Evolutionary conservation across 2,329 filamentous ascomycete genomes (phyloP), one percentile per base, ranked within the genome.

Genomic region (Calonectria multiphialidica): DNA sequence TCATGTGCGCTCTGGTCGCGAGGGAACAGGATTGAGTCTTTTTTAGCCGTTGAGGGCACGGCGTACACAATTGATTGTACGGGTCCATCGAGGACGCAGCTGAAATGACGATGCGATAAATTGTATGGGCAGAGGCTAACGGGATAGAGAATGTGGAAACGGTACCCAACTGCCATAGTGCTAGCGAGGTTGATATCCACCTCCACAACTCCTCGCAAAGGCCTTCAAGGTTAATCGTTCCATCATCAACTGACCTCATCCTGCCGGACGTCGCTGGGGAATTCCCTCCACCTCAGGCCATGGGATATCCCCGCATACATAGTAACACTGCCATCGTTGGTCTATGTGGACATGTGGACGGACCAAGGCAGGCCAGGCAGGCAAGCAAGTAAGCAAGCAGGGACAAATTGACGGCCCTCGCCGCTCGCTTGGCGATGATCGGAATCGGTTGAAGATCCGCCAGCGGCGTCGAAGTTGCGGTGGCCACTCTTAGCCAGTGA

Each of bases 1-100:
- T 74, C 33, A 63, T 74, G 64, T 74, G 64, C 45, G 61, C 50
- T 59, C 66, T 74, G 53, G 49, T 62, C 69, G 64, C 57, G 66
- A 67, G 35, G 30, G 42, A 23, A 57, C 15, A 49, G 37, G n/a
- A 66, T 57, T 40, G 37, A 23, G 5, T 66, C 64, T 67, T 72
- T 21, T 40, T 67, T 69, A 73, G 66, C 71, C 70, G 70, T 70
- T 57, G 70, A 65, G 44, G 55, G 47, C 8, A 30, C 28, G 8
- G 28, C n/a, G n/a, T n/a, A n/a, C 53, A 30, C 53, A 57, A 35
- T 50, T 10, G 25, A 9, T 18, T 15, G 42, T 44, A 44, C 42
- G n/a, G 21, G 16, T 15, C 25, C 37, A 61, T 44, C 37, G 18
- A 18, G 37, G 12, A 50, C 25, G 50, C 30, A 57, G 44, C 15